Evolutionary conservation across 1,284 basidiomycete species (phyloP).

Genomic region (Leccinum variabile): DNA sequence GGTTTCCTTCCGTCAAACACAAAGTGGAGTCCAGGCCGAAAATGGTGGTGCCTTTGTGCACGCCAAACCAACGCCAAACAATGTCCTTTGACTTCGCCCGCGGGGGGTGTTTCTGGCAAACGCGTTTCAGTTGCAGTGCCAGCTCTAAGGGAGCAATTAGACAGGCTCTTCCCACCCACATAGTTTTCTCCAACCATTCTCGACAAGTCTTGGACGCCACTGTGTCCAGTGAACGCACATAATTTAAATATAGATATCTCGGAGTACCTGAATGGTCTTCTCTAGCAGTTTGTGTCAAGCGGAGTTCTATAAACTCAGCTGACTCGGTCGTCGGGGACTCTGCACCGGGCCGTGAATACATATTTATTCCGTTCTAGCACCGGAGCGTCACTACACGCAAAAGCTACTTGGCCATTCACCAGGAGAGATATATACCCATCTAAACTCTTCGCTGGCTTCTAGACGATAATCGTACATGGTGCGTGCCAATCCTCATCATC

Average conservation of each 20-base stretch:
- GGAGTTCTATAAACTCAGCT: neutral
- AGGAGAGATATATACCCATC: neutral
- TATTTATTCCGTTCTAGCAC: neutral
- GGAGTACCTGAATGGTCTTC: too few species aligned
- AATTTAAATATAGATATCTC: too few species aligned
- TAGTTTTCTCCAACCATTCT: conserved; percentile 35
- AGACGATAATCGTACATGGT: conserved; percentile 17
- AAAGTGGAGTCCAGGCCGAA: conserved; percentile 34
- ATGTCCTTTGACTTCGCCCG: conserved; percentile 31
- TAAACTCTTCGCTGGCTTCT: neutral
- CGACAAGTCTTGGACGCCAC: neutral
- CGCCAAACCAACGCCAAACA: conserved; percentile 16
- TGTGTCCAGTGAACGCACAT: too few species aligned
- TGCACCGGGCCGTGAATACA: neutral
- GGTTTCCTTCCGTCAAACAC: conserved; percentile 16
- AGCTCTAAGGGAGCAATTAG: neutral
- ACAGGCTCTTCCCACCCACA: conserved; percentile 32
- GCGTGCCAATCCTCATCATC: neutral
- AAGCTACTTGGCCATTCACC: neutral
- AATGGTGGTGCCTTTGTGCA: conserved; percentile 29
- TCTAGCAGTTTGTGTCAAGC: neutral
- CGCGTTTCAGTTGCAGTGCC: neutral
- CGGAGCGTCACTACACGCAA: neutral
- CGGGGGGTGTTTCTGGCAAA: conserved; percentile 21
- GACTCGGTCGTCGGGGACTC: neutral